phyloP scores from a whole-genome alignment of 352 stramenopile species.

The Globisporangium uncinulatum region DNA sequence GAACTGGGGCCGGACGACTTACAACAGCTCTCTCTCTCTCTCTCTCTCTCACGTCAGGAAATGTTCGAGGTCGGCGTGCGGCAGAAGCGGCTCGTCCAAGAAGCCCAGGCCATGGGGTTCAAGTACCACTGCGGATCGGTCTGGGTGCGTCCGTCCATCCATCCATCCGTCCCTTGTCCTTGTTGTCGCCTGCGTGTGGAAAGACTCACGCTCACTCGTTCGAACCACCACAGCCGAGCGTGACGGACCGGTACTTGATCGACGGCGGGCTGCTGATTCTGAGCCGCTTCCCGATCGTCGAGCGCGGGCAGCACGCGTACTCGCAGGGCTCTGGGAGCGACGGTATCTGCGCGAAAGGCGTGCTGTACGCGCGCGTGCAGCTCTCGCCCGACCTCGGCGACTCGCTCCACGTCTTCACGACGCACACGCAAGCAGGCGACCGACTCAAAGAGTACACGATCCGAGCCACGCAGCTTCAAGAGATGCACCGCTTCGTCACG shows the following conservation, averaged over 20 bases:
- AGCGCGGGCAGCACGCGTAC: slow-evolving; percentile 55
- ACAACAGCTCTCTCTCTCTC: not conserved
- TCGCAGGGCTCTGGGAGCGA: slow-evolving; percentile 55
- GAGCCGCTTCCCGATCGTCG: slow-evolving; percentile 77
- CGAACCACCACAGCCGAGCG: slow-evolving; percentile 24
- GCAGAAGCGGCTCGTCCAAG: slow-evolving; percentile 47
- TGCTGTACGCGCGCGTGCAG: slow-evolving; percentile 73
- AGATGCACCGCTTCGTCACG: slow-evolving; percentile 60
- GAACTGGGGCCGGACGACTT: no score
- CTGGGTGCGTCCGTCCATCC: slow-evolving; percentile 20
- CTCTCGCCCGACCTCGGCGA: slow-evolving; percentile 59
- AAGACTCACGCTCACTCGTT: not conserved
- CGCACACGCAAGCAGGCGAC: slow-evolving; percentile 77
- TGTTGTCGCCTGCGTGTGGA: not conserved
- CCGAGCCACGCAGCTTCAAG: slow-evolving; percentile 46
- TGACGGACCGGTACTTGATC: slow-evolving; percentile 52
- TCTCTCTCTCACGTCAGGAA: slow-evolving; percentile 43
- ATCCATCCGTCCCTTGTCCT: no score
- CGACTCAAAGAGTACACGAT: slow-evolving; percentile 39
- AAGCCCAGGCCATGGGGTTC: slow-evolving; percentile 56
- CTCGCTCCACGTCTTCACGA: slow-evolving; percentile 80
- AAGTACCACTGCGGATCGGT: slow-evolving; percentile 72
- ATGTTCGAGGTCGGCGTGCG: slow-evolving; percentile 71
- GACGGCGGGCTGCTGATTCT: slow-evolving; percentile 76
- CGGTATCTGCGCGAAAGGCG: slow-evolving; percentile 68